Conservation (phyloP, 805 yeast genomes). For the Kuraishia piskuri region DNA sequence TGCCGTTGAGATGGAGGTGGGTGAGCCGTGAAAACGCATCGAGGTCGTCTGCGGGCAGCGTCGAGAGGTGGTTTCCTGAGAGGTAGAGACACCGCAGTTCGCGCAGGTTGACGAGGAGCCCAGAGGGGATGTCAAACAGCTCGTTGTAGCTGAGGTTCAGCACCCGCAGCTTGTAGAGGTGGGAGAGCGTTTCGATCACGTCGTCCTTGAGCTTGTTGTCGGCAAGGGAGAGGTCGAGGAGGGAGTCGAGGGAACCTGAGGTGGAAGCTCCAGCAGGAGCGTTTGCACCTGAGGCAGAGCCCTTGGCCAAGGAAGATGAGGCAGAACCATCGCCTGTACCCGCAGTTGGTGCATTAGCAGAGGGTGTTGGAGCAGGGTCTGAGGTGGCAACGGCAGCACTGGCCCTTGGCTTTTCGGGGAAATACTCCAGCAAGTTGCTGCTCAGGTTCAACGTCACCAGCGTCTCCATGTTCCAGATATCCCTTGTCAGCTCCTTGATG, state of each 20-base stretch:
- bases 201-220: slow-evolving; percentile 82
- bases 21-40: slow-evolving; percentile 49
- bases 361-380: too few relatives aligned
- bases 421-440: slow-evolving; percentile 55
- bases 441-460: slow-evolving; percentile 59
- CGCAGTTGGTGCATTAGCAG: too few relatives aligned
- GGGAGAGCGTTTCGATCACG: slow-evolving; percentile 58
- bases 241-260: slow-evolving; percentile 11
- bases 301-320: too few relatives aligned
- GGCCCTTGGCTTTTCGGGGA: slow-evolving; percentile 34
- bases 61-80: slow-evolving; percentile 75
- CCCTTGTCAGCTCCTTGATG: slow-evolving; percentile 57
- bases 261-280: too few relatives aligned
- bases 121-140: slow-evolving; percentile 69
- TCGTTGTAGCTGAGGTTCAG: slow-evolving; percentile 82
- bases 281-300: too few relatives aligned
- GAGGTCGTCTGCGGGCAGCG: slow-evolving; percentile 82
- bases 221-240: slow-evolving; percentile 55
- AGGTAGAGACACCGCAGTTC: slow-evolving; percentile 58
- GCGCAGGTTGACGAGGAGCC: slow-evolving; percentile 51
- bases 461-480: slow-evolving; percentile 54
- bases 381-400: too few relatives aligned
- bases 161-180: slow-evolving; percentile 45
- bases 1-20: slow-evolving; percentile 68
- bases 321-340: too few relatives aligned